Conservation (phyloP, 2,329 filamentous ascomycete species). For the Xylariaceae sp. region DNA sequence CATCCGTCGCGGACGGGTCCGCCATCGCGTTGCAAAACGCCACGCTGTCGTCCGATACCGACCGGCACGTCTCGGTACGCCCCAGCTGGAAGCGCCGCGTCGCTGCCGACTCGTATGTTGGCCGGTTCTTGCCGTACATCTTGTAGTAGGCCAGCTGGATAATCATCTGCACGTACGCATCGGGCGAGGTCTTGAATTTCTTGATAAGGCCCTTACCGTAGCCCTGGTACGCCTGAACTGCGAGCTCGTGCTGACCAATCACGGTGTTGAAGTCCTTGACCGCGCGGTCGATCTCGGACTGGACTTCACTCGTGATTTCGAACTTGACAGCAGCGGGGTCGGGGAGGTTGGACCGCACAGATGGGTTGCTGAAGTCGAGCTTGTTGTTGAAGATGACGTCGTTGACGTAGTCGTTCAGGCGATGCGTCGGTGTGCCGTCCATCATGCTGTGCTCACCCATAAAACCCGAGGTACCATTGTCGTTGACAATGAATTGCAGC, state of each 20-base stretch:
- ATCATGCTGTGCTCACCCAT: slow-evolving; percentile 99
- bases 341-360: slow-evolving; percentile 75
- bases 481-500: slow-evolving; percentile 94
- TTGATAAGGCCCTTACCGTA: slow-evolving; percentile 99
- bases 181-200: slow-evolving; percentile 97
- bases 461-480: slow-evolving; percentile 96
- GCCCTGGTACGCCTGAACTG: slow-evolving; percentile 91
- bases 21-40: slow-evolving; percentile 86
- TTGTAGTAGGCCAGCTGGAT: slow-evolving; percentile 98
- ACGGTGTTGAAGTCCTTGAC: slow-evolving; percentile 73
- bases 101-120: slow-evolving; percentile 94
- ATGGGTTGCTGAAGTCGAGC: slow-evolving; percentile 78
- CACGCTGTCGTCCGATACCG: slow-evolving; percentile 84
- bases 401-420: slow-evolving; percentile 92
- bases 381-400: slow-evolving; percentile 91
- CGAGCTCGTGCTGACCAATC: slow-evolving; percentile 83
- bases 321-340: slow-evolving; percentile 78
- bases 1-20: slow-evolving; percentile 59
- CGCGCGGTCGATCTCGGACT: slow-evolving; percentile 75
- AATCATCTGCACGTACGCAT: slow-evolving; percentile 97
- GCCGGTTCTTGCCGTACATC: slow-evolving; percentile 97
- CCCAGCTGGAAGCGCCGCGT: slow-evolving; percentile 94
- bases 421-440: slow-evolving; percentile 97
- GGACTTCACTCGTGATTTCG: slow-evolving; percentile 67
- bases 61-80: slow-evolving; percentile 91